These are phyloP conservation scores for Epichloe festucae DNA, from an alignment of 2,329 filamentous ascomycete species.

Conservation along the genomic window DNA sequence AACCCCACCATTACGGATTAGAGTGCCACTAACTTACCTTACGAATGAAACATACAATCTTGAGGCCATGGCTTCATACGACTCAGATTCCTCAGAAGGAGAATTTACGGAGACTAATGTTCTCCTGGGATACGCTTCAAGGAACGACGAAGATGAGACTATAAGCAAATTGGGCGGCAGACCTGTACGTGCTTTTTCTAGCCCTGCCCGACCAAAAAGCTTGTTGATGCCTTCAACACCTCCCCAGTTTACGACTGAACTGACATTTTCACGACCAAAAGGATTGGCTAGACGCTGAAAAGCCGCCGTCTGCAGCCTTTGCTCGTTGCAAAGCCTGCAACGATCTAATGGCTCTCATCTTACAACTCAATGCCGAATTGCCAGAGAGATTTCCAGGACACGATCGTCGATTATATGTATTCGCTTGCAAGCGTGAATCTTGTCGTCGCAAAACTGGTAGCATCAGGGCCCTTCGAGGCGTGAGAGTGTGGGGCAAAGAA, in stretches of 20 bases:
- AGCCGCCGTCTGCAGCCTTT: constrained; percentile 59
- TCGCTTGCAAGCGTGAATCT: constrained; percentile 62
- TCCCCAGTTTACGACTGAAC: neutral
- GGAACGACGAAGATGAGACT: constrained; percentile 64
- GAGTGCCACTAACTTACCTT: neutral
- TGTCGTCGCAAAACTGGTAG: constrained; percentile 77
- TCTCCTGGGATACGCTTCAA: constrained; percentile 76
- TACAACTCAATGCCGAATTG: constrained; percentile 85
- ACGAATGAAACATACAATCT: neutral
- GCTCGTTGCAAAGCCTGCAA: constrained; percentile 84
- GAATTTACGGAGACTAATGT: constrained; percentile 74
- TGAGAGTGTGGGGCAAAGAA: constrained; percentile 39
- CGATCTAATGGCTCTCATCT: constrained; percentile 65
- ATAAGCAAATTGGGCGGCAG: constrained; percentile 80
- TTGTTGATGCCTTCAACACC: neutral
- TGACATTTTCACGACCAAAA: constrained; percentile 20
- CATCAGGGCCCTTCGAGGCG: constrained; percentile 60
- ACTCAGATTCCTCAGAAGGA: constrained; percentile 70
- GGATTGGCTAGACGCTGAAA: constrained; percentile 72
- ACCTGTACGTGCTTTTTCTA: constrained; percentile 47
- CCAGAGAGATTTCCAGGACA: constrained; percentile 77
- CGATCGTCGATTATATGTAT: constrained; percentile 78
- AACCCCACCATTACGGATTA: neutral
- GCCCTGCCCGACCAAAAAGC: neutral
- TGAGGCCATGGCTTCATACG: constrained; percentile 56